A percentile compares a stretch with the other conserved stretches of the same genome.
These are phyloP conservation scores for Picea abies DNA, from an alignment of 83 land plant species.

Conservation along the genomic window DNA sequence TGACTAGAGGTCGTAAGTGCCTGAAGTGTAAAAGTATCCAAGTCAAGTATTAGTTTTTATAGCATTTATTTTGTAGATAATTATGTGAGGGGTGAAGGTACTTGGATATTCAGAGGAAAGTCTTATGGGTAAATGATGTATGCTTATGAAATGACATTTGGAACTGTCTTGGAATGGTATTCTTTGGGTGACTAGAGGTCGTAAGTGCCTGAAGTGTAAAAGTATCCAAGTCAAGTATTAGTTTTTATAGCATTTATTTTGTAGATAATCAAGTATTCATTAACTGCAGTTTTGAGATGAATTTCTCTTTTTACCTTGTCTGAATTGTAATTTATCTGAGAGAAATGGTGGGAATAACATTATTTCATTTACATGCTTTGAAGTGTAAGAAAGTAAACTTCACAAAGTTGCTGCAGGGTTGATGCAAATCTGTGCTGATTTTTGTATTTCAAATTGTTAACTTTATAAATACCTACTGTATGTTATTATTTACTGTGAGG, in stretches of 20 bases:
- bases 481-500: too few species aligned
- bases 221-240: background rate
- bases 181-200: conserved; percentile 1
- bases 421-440: background rate
- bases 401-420: background rate
- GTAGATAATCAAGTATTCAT: background rate
- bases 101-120: background rate
- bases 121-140: background rate
- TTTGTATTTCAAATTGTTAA: background rate
- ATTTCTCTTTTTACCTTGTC: background rate
- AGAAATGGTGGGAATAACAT: background rate
- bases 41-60: background rate
- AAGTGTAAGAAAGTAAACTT: background rate
- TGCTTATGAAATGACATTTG: conserved; percentile 10
- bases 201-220: background rate
- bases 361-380: background rate
- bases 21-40: background rate
- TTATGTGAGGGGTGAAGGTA: background rate
- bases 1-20: background rate
- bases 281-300: background rate
- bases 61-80: background rate
- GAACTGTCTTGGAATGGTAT: background rate
- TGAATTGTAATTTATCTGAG: background rate
- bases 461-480: background rate
- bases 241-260: background rate